Percentiles rank a stretch among this genome's conserved stretches.
These are phyloP conservation scores for Punica granatum DNA, from an alignment of 345 rosid genomes.

Conservation along the genomic window DNA sequence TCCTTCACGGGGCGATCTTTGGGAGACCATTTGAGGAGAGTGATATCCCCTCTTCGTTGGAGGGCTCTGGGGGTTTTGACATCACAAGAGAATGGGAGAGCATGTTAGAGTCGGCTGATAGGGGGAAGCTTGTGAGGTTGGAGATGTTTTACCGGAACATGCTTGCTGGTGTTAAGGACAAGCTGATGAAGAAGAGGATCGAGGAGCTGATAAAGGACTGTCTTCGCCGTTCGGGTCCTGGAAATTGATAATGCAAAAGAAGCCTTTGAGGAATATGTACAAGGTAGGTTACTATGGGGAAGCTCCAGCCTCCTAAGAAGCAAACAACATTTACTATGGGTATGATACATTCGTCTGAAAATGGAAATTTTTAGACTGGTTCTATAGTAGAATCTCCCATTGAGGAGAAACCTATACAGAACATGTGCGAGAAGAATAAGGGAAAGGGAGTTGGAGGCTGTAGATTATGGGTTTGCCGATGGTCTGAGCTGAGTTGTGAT, in stretches of 20 bases:
- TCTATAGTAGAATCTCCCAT: no score
- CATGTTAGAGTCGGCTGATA: slow-evolving; percentile 72
- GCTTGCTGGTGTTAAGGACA: slow-evolving; percentile 76
- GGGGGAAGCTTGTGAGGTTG: slow-evolving; percentile 54
- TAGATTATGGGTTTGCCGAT: no score
- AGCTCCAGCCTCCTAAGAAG: no score
- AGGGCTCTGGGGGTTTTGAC: slow-evolving; percentile 43
- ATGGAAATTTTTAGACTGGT: no score
- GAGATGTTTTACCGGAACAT: slow-evolving; percentile 66
- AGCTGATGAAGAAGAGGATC: slow-evolving; percentile 70
- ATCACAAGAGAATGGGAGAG: slow-evolving; percentile 70
- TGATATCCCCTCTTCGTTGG: slow-evolving; percentile 54
- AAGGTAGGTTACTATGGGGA: no score
- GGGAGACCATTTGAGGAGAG: slow-evolving; percentile 66
- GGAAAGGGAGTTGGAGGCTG: no score
- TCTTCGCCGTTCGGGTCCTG: slow-evolving; percentile 34
- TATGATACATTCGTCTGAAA: no score
- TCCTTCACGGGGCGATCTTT: slow-evolving; percentile 79
- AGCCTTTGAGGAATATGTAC: no score
- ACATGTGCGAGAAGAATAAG: no score
- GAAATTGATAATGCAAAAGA: neutral
- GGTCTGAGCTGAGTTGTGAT: no score
- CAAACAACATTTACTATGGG: no score
- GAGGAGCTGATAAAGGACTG: slow-evolving; percentile 71
- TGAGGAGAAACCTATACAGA: no score